These are phyloP conservation scores for Vicia sativa DNA, from an alignment of 306 rosid species.

Conservation along the genomic window DNA sequence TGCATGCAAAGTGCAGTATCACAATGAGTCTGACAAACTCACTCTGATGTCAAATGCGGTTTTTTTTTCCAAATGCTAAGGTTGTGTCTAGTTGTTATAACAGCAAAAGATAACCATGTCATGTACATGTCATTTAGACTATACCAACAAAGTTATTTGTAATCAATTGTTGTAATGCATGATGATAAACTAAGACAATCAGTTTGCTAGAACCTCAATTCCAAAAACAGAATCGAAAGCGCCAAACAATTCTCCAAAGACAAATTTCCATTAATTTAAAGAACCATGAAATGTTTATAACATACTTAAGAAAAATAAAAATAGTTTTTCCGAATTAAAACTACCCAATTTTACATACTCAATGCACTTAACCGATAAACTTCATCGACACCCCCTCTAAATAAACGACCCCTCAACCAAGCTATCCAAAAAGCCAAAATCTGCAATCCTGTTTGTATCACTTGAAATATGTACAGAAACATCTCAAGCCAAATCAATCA, in stretches of 20 bases:
- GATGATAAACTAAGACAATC: background rate
- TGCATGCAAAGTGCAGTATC: no score
- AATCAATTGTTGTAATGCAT: background rate
- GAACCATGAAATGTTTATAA: conserved; percentile 50
- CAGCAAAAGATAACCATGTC: conserved; percentile 5
- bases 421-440: conserved; percentile 42
- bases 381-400: conserved; percentile 37
- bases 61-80: background rate
- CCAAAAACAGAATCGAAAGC: conserved; percentile 12
- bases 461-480: conserved; percentile 75
- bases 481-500: conserved; percentile 53
- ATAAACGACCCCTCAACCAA: conserved; percentile 47
- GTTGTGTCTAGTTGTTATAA: conserved; percentile 4
- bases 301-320: conserved; percentile 48
- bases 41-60: no score
- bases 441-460: conserved; percentile 53
- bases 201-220: background rate
- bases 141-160: background rate
- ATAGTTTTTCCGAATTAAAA: conserved; percentile 52
- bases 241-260: conserved; percentile 25
- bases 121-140: background rate
- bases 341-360: conserved; percentile 60
- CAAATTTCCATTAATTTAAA: conserved; percentile 51
- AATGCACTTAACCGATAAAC: conserved; percentile 38
- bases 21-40: no score